Conservation (phyloP, 2,329 filamentous ascomycete species). For the Fusarium stilboides region DNA sequence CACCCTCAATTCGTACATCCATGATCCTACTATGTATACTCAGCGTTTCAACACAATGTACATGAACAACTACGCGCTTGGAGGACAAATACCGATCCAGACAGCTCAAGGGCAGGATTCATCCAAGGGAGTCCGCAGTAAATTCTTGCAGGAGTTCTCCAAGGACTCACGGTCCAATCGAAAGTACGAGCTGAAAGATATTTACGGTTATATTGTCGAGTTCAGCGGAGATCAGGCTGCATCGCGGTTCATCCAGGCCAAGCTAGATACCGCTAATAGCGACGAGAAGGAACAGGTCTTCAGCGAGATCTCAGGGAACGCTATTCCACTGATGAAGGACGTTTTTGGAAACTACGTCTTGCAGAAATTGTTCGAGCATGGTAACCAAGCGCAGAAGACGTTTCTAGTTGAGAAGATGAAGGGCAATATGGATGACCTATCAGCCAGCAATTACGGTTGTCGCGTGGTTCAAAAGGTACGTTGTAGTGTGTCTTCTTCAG, state of each 20-base stretch:
- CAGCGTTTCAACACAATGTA: conserved; percentile 53
- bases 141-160: conserved; percentile 84
- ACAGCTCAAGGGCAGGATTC: conserved; percentile 70
- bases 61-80: conserved; percentile 51
- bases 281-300: conserved; percentile 96
- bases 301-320: conserved; percentile 86
- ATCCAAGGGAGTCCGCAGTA: conserved; percentile 76
- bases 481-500: conserved; percentile 2
- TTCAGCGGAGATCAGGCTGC: conserved; percentile 97
- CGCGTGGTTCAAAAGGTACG: conserved; percentile 93
- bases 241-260: conserved; percentile 94
- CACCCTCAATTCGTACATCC: conserved; percentile 55
- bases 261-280: conserved; percentile 92
- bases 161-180: conserved; percentile 78
- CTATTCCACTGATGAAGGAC: conserved; percentile 92
- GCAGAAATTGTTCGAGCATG: conserved; percentile 97
- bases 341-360: conserved; percentile 99
- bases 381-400: conserved; percentile 93
- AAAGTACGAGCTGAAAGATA: conserved; percentile 89
- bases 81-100: conserved; percentile 50
- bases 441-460: conserved; percentile 92
- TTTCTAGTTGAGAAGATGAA: conserved; percentile 89
- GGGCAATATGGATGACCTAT: conserved; percentile 84
- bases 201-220: conserved; percentile 89
- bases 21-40: conserved; percentile 57